Conservation (phyloP, 352 stramenopile genomes). For the Globisporangium barbulae region DNA sequence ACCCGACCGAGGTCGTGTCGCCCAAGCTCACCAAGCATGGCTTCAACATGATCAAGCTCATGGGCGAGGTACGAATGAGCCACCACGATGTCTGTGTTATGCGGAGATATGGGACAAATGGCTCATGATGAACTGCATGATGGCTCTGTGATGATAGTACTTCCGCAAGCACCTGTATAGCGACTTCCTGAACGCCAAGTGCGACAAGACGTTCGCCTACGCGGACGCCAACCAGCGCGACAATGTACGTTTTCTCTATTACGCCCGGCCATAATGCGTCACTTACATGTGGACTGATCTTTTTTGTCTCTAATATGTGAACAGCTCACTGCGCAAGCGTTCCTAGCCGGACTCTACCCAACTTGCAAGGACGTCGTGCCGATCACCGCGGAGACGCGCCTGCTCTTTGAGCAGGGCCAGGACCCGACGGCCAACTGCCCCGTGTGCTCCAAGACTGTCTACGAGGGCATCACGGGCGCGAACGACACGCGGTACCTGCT, state of each 20-base stretch:
- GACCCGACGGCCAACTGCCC: constrained; percentile 62
- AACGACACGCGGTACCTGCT: constrained; percentile 56
- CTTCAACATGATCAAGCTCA: constrained; percentile 52
- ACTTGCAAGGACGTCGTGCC: constrained; percentile 49
- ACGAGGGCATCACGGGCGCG: constrained; percentile 63
- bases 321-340: constrained; percentile 62
- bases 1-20: constrained; percentile 57
- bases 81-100: not conserved
- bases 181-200: constrained; percentile 52
- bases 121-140: not conserved
- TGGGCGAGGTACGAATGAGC: constrained; percentile 51
- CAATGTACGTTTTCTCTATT: constrained; percentile 34
- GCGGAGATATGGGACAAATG: not conserved
- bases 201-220: constrained; percentile 60
- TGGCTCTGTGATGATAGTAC: constrained; percentile 33
- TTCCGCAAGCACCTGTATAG: constrained; percentile 66
- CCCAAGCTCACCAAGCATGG: constrained; percentile 82
- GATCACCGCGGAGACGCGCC: constrained; percentile 47
- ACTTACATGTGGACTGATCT: not conserved
- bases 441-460: constrained; percentile 64
- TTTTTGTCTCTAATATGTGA: constrained; percentile 8
- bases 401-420: constrained; percentile 77
- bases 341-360: constrained; percentile 53
- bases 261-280: not conserved
- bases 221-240: constrained; percentile 73